phyloP scores from a whole-genome alignment of 805 yeast species.

The Saccharomycopsis microspora region DNA sequence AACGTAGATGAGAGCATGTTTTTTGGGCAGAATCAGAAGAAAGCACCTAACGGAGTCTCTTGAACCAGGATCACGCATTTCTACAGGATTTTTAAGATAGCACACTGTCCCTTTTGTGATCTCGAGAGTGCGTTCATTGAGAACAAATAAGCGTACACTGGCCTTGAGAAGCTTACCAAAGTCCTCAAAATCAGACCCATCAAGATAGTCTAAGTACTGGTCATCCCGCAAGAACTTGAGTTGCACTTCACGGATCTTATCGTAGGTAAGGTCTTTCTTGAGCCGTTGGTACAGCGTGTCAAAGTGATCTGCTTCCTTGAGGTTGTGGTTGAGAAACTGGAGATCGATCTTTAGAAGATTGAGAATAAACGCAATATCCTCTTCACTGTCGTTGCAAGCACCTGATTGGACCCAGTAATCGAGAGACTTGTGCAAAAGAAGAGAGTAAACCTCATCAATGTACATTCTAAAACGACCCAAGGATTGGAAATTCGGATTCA shows the following conservation, averaged over 20 bases:
- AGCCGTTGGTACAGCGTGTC: not conserved
- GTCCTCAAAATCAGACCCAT: constrained; percentile 3
- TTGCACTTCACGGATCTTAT: constrained; percentile 10
- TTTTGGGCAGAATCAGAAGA: not conserved
- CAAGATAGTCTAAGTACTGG: constrained; percentile 8
- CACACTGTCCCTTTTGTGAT: constrained; percentile 12
- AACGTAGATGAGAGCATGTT: not conserved
- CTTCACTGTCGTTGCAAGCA: constrained; percentile 4
- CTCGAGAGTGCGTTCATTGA: constrained; percentile 12
- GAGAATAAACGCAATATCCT: constrained; percentile 9
- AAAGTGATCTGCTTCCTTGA: constrained; percentile 1
- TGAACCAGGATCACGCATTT: constrained; percentile 1
- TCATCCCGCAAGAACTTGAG: constrained; percentile 11
- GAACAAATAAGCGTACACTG: constrained; percentile 10
- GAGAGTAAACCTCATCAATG: constrained; percentile 6
- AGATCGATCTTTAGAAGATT: constrained; percentile 14
- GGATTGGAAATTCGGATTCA: constrained; percentile 8
- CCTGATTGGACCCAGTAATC: constrained; percentile 11
- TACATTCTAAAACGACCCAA: constrained; percentile 1
- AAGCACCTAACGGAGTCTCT: constrained; percentile 1
- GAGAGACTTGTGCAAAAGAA: constrained; percentile 6
- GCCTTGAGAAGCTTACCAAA: constrained; percentile 6
- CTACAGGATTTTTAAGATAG: constrained; percentile 7
- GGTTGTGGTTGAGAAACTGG: constrained; percentile 7
- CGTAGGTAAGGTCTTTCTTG: constrained; percentile 5